A percentile compares a stretch with the other conserved stretches of the same genome.
phyloP scores from a whole-genome alignment of 1,139 yeast species.

The Magnusiomyces magnusii region DNA sequence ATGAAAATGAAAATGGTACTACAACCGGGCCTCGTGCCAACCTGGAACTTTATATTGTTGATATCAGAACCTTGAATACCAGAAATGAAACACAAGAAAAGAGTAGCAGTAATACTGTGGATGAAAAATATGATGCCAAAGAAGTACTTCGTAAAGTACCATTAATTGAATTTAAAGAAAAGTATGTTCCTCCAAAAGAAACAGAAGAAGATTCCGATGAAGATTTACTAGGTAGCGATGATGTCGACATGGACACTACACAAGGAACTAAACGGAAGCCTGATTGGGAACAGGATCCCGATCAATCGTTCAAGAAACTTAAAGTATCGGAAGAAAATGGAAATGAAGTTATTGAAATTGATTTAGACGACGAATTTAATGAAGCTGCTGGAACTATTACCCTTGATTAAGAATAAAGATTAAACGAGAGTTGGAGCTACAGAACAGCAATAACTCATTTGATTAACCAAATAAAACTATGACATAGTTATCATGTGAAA shows the following conservation, averaged over 20 bases:
- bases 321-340: conserved; percentile 13
- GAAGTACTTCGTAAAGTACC: conserved; percentile 22
- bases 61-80: conserved; percentile 7
- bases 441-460: too few relatives aligned
- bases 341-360: conserved; percentile 9
- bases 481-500: too few relatives aligned
- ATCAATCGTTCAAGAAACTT: conserved; percentile 17
- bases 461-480: too few relatives aligned
- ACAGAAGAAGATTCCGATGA: conserved; percentile 13
- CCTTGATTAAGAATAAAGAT: conserved; percentile 14
- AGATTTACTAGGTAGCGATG: conserved; percentile 11
- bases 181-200: conserved; percentile 15
- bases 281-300: conserved; percentile 13
- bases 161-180: conserved; percentile 32
- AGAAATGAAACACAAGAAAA: conserved; percentile 7
- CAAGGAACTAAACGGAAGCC: conserved; percentile 9
- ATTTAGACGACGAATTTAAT: conserved; percentile 17
- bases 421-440: too few relatives aligned
- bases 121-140: conserved; percentile 1
- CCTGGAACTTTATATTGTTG: conserved; percentile 53
- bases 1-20: conserved; percentile 18
- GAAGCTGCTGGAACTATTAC: conserved; percentile 25
- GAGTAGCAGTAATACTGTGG: too few relatives aligned
- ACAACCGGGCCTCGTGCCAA: conserved; percentile 38
- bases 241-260: too few relatives aligned